Base-by-base conservation (phyloP, 352 stramenopile genomes). In the Lagenidium giganteum region DNA sequence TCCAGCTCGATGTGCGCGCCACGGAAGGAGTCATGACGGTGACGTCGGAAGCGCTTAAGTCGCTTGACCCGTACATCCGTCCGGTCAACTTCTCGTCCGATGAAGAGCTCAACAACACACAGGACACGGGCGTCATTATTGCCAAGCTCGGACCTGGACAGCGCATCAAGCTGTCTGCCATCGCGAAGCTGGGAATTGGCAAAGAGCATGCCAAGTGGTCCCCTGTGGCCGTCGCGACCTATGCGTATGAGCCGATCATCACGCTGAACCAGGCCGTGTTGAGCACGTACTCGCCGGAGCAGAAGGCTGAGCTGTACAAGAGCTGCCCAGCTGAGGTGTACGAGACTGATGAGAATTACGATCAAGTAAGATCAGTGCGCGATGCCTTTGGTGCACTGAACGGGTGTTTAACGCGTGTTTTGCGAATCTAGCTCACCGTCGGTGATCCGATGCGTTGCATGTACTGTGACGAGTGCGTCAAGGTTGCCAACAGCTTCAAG, bases 181-280 rank as follows among this genome's bases (percentile, higher is more conserved):
- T 98, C 44, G 96, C 95, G 37, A 94, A 96, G 44, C 68, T 92
- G 8, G 95, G 95, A 7, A 96, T 97, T 29, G 86, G 80, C 58
- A 99, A 98, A 67, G 94, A 98, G 63, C 95, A 99, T 61, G 91
- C 95, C 51, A 98, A 98, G 78, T 99, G 95, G 95, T 97, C 79
- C 28, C 94, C 95, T 3, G 94, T 98, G 30, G 90, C 87, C 1
- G 92, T 98, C 5, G 94, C 93, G 12, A 98, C 92, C 27, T 98
- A 96, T 59, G 93, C 89, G 72, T 95, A 93, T 54, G 83, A 95
- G 41, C 82, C 84, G 38, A 90, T 92, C 51, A 93, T 96, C 45
- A 92, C 70, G 43, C 64, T 96, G 12, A 95, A 96, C 54, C 76
- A 91, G 50, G 93, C 84, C 51, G 88, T 96, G 40, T 76, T 96